These are phyloP conservation scores for Talaromyces marneffei DNA, from an alignment of 2,329 filamentous ascomycete genomes.

Conservation along the genomic window DNA sequence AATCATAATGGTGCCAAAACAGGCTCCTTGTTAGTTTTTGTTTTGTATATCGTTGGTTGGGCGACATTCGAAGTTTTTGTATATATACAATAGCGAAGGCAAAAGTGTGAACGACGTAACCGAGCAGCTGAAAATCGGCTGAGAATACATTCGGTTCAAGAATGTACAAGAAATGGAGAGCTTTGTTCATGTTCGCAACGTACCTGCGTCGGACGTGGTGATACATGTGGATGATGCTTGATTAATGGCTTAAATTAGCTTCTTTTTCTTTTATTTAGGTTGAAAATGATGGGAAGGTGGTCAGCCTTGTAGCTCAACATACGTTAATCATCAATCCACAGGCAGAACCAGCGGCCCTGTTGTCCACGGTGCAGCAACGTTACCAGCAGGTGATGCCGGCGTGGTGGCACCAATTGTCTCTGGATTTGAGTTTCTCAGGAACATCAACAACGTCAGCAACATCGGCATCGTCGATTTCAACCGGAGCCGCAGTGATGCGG, in stretches of 20 bases:
- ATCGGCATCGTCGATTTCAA: background rate
- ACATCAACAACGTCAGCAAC: background rate
- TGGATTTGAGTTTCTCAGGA: background rate
- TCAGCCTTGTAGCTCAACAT: background rate
- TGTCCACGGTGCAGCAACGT: background rate
- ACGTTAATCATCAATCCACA: background rate
- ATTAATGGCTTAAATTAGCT: background rate
- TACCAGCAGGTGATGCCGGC: background rate
- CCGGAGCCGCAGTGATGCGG: background rate
- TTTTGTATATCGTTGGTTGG: background rate
- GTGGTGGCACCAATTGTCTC: background rate
- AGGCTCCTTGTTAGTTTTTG: background rate
- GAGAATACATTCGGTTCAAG: background rate
- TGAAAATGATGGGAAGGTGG: background rate
- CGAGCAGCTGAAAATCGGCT: background rate
- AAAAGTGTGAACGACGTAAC: background rate
- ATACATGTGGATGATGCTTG: background rate
- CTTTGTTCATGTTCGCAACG: background rate
- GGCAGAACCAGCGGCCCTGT: background rate
- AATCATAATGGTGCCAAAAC: background rate
- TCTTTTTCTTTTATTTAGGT: background rate
- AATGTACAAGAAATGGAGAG: background rate
- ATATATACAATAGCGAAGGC: background rate
- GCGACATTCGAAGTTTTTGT: background rate
- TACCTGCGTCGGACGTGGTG: background rate